These are phyloP conservation scores for Lichtheimia ornata DNA, from an alignment of 371 early-diverging fungal species.

Conservation along the genomic window DNA sequence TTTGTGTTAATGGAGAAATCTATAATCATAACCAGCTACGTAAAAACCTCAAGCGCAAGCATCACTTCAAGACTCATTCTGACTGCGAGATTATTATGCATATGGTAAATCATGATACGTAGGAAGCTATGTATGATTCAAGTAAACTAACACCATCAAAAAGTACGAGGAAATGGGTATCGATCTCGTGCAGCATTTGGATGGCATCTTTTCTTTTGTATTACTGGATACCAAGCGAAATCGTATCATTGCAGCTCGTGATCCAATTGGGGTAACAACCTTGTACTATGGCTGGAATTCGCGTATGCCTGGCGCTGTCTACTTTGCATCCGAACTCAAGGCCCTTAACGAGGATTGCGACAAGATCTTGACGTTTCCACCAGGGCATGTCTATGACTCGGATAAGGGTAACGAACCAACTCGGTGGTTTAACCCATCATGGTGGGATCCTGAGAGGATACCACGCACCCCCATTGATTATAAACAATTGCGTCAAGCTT, in stretches of 20 bases:
- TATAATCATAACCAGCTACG: conserved; percentile 94
- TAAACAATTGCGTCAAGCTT: conserved; percentile 70
- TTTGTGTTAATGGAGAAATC: conserved; percentile 96
- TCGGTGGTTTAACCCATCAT: conserved; percentile 88
- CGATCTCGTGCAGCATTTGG: conserved; percentile 78
- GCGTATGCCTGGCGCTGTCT: conserved; percentile 82
- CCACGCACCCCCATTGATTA: conserved; percentile 64
- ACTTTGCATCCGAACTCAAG: conserved; percentile 94
- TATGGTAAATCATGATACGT: conserved; percentile 60
- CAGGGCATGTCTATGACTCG: conserved; percentile 89
- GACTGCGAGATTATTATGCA: conserved; percentile 96
- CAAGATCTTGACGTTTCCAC: conserved; percentile 93
- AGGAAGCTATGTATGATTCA: not conserved
- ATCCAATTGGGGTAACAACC: conserved; percentile 96
- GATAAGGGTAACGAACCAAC: conserved; percentile 66
- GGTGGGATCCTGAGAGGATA: conserved; percentile 73
- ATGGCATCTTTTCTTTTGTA: conserved; percentile 95
- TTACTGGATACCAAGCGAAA: conserved; percentile 85
- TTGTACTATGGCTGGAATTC: conserved; percentile 91
- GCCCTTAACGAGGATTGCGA: conserved; percentile 93
- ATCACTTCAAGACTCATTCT: conserved; percentile 88
- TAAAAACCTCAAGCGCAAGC: conserved; percentile 69
- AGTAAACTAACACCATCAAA: not conserved
- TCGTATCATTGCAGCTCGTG: conserved; percentile 88
- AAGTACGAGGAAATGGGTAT: conserved; percentile 88